A percentile compares a stretch with the other conserved stretches of the same genome.
These are phyloP conservation scores for Abortiporus biennis DNA, from an alignment of 1,284 basidiomycete genomes.

Conservation along the genomic window DNA sequence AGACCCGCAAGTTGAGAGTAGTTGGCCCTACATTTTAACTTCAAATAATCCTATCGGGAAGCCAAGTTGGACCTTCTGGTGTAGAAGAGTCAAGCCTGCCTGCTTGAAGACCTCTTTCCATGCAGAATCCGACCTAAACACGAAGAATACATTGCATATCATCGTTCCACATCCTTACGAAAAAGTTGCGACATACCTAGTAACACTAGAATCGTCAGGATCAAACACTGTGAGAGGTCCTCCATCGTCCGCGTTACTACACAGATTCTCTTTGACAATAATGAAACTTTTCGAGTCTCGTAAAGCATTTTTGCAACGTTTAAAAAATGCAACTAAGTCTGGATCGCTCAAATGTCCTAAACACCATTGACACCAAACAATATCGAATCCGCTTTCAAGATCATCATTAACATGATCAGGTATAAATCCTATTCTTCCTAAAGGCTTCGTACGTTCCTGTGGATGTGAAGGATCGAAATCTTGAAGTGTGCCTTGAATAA, in stretches of 20 bases:
- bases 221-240: slow-evolving; percentile 67
- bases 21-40: slow-evolving; percentile 85
- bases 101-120: slow-evolving; percentile 73
- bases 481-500: slow-evolving; percentile 76
- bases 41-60: slow-evolving; percentile 75
- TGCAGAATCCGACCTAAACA: slow-evolving; percentile 68
- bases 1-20: slow-evolving; percentile 6
- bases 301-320: slow-evolving; percentile 52
- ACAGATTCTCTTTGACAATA: slow-evolving; percentile 91
- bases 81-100: slow-evolving; percentile 63
- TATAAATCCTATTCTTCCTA: slow-evolving; percentile 55
- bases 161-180: neutral
- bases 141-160: neutral
- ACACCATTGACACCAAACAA: slow-evolving; percentile 96
- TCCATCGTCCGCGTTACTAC: slow-evolving; percentile 50
- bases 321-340: slow-evolving; percentile 76
- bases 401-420: slow-evolving; percentile 24
- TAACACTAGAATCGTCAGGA: slow-evolving; percentile 83
- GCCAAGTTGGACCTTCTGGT: slow-evolving; percentile 72
- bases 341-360: slow-evolving; percentile 79
- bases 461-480: slow-evolving; percentile 62
- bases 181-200: slow-evolving; percentile 44
- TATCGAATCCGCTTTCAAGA: slow-evolving; percentile 54
- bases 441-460: slow-evolving; percentile 32
- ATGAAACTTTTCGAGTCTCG: slow-evolving; percentile 55